phyloP scores from a whole-genome alignment of 2,329 filamentous ascomycete species.

The Thyridium curvatum region DNA sequence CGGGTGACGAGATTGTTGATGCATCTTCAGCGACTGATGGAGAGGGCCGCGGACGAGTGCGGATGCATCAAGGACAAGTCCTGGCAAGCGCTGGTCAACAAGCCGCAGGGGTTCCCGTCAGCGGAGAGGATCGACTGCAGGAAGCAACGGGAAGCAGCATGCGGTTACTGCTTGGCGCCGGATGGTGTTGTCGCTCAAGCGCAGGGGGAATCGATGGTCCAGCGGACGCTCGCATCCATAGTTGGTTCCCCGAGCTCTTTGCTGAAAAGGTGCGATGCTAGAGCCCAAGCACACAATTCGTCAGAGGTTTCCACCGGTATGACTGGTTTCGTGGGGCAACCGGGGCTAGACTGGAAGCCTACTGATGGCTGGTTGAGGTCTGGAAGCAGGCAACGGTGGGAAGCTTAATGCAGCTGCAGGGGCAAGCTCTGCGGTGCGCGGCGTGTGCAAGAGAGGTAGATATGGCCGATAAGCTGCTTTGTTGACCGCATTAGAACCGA shows the following conservation, averaged over 20 bases:
- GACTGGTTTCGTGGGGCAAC: not conserved
- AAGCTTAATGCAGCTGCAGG: not conserved
- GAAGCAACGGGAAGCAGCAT: not conserved
- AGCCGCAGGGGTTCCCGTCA: not conserved
- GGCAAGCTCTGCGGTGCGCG: not conserved
- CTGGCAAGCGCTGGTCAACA: not conserved
- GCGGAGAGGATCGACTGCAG: not conserved
- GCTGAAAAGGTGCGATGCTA: not conserved
- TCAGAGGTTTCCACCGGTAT: not conserved
- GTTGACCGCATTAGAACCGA: not conserved
- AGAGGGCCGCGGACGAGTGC: constrained; percentile 1
- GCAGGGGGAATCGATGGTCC: constrained; percentile 7
- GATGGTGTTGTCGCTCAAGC: constrained; percentile 2
- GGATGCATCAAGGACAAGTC: constrained; percentile 5
- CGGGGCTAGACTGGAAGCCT: not conserved
- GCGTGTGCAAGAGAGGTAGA: not conserved
- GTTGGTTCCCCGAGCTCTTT: constrained; percentile 3
- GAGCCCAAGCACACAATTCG: constrained; percentile 1
- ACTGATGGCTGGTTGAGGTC: not conserved
- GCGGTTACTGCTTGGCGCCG: not conserved
- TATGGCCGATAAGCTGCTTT: not conserved
- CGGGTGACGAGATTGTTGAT: constrained; percentile 78
- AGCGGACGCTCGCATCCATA: constrained; percentile 16
- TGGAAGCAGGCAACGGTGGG: constrained; percentile 1
- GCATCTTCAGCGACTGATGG: constrained; percentile 52